Percentiles rank a stretch among this genome's conserved stretches.
These are phyloP conservation scores for Apiospora kogelbergensis DNA, from an alignment of 2,329 filamentous ascomycete species.

Conservation along the genomic window DNA sequence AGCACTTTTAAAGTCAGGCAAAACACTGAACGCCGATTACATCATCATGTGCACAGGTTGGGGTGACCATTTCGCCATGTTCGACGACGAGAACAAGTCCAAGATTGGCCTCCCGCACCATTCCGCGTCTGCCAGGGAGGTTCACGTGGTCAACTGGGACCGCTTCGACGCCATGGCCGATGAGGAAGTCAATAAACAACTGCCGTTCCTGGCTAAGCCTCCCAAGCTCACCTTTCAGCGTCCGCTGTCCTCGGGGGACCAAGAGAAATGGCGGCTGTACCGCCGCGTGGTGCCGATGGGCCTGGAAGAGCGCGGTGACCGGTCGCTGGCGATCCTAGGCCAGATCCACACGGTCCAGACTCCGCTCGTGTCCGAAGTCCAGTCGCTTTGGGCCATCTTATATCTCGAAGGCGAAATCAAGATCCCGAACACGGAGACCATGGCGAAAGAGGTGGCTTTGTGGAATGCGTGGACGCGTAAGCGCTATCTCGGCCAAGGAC, in stretches of 20 bases:
- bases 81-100: constrained; percentile 14
- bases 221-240: constrained; percentile 2
- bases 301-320: constrained; percentile 17
- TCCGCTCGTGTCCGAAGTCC: constrained; percentile 28
- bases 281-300: constrained; percentile 12
- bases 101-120: constrained; percentile 19
- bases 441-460: constrained; percentile 30
- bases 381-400: constrained; percentile 31
- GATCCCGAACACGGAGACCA: constrained; percentile 26
- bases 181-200: constrained; percentile 16
- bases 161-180: constrained; percentile 15
- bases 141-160: constrained; percentile 5
- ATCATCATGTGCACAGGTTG: constrained; percentile 22
- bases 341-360: constrained; percentile 27
- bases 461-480: constrained; percentile 35
- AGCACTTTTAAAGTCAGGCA: constrained; percentile 14
- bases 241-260: constrained; percentile 6
- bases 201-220: constrained; percentile 17
- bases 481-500: constrained; percentile 9
- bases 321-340: constrained; percentile 22
- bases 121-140: neutral
- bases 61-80: constrained; percentile 21
- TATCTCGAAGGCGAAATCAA: constrained; percentile 31
- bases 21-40: constrained; percentile 15
- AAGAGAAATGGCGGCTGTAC: constrained; percentile 16